Percentiles rank a stretch among this genome's conserved stretches.
Evolutionary conservation across 495 filamentous ascomycete species (phyloP).

Genomic region (Viridothelium virens): DNA sequence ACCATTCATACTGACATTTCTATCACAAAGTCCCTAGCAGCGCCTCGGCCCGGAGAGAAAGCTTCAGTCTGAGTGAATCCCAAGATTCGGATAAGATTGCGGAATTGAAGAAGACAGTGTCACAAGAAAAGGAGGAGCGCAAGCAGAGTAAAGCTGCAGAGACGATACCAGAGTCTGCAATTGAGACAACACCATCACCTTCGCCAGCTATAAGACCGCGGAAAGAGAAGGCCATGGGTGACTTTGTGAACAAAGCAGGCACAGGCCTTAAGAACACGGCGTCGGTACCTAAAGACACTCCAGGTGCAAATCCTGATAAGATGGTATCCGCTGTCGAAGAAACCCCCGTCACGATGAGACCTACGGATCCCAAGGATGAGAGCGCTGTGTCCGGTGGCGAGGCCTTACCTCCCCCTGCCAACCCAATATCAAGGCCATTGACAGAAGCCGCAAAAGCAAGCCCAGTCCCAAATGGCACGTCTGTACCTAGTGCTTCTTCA

Average conservation of each 20-base stretch:
- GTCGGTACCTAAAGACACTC: slow-evolving; percentile 12
- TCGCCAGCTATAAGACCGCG: slow-evolving; percentile 11
- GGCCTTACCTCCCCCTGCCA: slow-evolving; percentile 28
- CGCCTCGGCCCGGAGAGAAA: slow-evolving; percentile 20
- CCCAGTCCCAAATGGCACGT: background rate
- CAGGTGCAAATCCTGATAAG: slow-evolving; percentile 35
- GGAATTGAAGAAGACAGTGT: slow-evolving; percentile 30
- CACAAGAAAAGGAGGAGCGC: slow-evolving; percentile 28
- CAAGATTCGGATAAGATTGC: slow-evolving; percentile 17
- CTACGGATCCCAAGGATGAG: slow-evolving; percentile 35
- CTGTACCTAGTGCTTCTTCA: background rate
- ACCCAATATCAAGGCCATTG: slow-evolving; percentile 11
- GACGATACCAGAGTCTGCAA: slow-evolving; percentile 29
- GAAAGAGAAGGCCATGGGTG: slow-evolving; percentile 10
- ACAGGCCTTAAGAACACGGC: slow-evolving; percentile 12
- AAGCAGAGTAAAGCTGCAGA: slow-evolving; percentile 28
- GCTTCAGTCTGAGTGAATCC: slow-evolving; percentile 28
- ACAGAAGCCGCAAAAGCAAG: background rate
- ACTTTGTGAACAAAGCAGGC: background rate
- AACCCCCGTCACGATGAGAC: slow-evolving; percentile 28
- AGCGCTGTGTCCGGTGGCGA: slow-evolving; percentile 33
- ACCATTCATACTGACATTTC: slow-evolving; percentile 8
- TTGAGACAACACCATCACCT: slow-evolving; percentile 20
- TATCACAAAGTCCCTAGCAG: slow-evolving; percentile 9
- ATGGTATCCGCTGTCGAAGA: slow-evolving; percentile 34